Conservation (phyloP, 495 filamentous ascomycete genomes). For the Penicillium cinerascens region DNA sequence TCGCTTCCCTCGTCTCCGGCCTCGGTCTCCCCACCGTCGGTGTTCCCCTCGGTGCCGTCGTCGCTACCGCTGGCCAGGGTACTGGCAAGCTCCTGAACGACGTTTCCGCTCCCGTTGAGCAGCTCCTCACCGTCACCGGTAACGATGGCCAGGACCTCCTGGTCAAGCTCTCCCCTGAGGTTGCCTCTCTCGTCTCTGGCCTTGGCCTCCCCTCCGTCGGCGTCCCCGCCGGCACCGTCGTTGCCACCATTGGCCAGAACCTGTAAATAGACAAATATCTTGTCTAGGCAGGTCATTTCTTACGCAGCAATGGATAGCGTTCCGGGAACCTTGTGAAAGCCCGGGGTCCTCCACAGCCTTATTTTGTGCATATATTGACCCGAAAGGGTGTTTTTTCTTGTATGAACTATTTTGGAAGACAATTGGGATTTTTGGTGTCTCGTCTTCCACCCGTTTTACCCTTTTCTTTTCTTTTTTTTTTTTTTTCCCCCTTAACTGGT, state of each 20-base stretch:
- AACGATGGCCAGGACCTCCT: conserved; percentile 34
- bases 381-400: conserved; percentile 13
- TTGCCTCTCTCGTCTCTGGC: conserved; percentile 32
- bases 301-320: conserved; percentile 25
- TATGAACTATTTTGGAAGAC: conserved; percentile 7
- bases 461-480: conserved; percentile 3
- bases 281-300: conserved; percentile 2
- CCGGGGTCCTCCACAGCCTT: conserved; percentile 6
- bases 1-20: conserved; percentile 27
- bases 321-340: conserved; percentile 18
- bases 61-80: conserved; percentile 25
- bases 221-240: conserved; percentile 30
- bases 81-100: conserved; percentile 39
- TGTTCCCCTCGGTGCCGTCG: conserved; percentile 25
- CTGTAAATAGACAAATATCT: conserved; percentile 22
- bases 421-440: background rate
- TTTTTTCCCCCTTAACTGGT: background rate
- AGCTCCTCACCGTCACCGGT: conserved; percentile 33
- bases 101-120: conserved; percentile 25
- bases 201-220: conserved; percentile 37
- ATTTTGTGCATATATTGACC: conserved; percentile 20
- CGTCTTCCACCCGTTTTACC: conserved; percentile 4
- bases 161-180: conserved; percentile 32
- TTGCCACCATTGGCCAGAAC: conserved; percentile 35
- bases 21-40: conserved; percentile 31